phyloP scores from a whole-genome alignment of 192 early-diverging fungal species.

The Podila horticola region DNA sequence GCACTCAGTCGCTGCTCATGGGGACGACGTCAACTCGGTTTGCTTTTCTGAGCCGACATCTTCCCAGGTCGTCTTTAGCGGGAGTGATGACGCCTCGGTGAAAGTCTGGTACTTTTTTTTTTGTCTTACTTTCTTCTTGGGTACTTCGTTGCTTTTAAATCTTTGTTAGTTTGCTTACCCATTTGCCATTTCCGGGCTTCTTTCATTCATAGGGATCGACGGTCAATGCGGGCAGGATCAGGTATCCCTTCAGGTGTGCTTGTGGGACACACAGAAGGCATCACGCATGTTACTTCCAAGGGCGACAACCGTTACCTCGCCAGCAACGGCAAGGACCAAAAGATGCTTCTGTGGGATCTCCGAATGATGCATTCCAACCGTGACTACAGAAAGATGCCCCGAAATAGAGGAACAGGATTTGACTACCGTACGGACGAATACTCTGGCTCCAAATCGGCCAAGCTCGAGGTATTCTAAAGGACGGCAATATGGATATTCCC shows the following conservation, averaged over 20 bases:
- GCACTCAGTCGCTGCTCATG: conserved; percentile 62
- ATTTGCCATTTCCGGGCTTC: no score
- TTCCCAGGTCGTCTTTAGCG: conserved; percentile 70
- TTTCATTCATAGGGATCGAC: conserved; percentile 59
- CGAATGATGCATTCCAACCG: conserved; percentile 46
- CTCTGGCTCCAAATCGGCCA: conserved; percentile 5
- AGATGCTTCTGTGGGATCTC: conserved; percentile 75
- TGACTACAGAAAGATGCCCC: conserved; percentile 2
- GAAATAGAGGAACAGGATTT: conserved; percentile 1
- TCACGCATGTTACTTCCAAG: conserved; percentile 72
- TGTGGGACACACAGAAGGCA: conserved; percentile 76
- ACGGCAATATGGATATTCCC: no score
- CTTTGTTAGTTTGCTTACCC: no score
- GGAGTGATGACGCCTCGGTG: conserved; percentile 68
- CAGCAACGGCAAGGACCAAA: conserved; percentile 80
- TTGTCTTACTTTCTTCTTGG: background rate
- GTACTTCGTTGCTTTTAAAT: no score
- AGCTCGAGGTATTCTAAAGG: conserved; percentile 5
- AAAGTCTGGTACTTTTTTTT: conserved; percentile 59
- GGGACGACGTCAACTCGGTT: conserved; percentile 77
- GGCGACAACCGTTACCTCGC: conserved; percentile 72
- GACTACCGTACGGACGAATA: conserved; percentile 18
- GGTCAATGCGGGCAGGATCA: conserved; percentile 52
- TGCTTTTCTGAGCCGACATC: conserved; percentile 60
- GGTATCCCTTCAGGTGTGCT: conserved; percentile 67